Conservation (phyloP, 106 monocot species). For the Dendrobium chrysotoxum region DNA sequence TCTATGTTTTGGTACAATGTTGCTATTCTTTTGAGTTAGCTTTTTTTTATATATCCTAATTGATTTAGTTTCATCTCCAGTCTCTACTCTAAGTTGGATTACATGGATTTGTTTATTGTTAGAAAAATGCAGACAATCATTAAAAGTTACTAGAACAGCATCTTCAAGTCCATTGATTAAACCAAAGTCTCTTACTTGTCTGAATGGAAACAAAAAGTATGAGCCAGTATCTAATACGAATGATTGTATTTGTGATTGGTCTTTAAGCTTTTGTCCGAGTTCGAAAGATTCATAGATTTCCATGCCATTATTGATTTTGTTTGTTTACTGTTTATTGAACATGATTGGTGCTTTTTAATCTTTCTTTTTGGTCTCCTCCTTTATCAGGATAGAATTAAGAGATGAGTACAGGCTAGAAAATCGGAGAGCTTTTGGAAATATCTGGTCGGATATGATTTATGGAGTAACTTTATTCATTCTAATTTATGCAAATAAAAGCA, state of each 20-base stretch:
- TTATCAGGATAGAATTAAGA: slow-evolving; percentile 85
- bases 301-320: not conserved
- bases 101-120: not conserved
- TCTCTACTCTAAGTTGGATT: not conserved
- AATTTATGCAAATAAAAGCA: slow-evolving; percentile 71
- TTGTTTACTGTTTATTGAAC: not conserved
- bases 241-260: too few relatives aligned
- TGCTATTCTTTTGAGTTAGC: too few relatives aligned
- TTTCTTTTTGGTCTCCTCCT: slow-evolving; percentile 4
- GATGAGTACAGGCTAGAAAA: slow-evolving; percentile 96
- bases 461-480: slow-evolving; percentile 74
- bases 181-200: too few relatives aligned
- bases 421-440: slow-evolving; percentile 88
- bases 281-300: not conserved
- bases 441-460: slow-evolving; percentile 90
- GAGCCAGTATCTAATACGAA: too few relatives aligned
- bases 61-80: too few relatives aligned
- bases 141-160: not conserved
- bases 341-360: not conserved
- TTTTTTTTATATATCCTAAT: too few relatives aligned
- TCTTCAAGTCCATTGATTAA: too few relatives aligned
- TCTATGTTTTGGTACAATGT: too few relatives aligned
- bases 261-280: not conserved
- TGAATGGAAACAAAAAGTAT: too few relatives aligned
- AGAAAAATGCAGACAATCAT: not conserved